A percentile compares a stretch with the other conserved stretches of the same genome.
Evolutionary conservation across 1,284 basidiomycete species (phyloP).

Genomic region (Agaricales sp.): DNA sequence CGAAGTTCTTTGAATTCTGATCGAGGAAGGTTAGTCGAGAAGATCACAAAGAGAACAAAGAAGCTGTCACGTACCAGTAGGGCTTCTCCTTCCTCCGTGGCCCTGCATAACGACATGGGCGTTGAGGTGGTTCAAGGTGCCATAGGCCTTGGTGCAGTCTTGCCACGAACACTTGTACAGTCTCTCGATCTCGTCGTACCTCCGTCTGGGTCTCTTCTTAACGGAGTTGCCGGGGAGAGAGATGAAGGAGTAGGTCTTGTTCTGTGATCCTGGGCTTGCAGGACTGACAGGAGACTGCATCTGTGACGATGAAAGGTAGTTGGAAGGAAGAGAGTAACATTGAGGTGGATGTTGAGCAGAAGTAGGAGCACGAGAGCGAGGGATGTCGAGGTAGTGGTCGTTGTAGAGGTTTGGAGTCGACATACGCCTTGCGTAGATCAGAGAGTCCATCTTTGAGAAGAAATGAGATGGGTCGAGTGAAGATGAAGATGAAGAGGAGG

Average conservation of each 20-base stretch:
- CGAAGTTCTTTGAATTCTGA: constrained; percentile 96
- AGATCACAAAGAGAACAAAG: constrained; percentile 7
- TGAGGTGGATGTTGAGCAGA: neutral
- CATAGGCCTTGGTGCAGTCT: constrained; percentile 79
- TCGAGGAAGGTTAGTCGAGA: constrained; percentile 8
- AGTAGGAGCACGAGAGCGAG: neutral
- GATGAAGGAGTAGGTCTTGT: constrained; percentile 75
- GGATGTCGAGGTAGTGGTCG: neutral
- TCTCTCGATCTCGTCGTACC: constrained; percentile 90
- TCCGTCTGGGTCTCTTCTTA: constrained; percentile 73
- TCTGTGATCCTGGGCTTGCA: constrained; percentile 24
- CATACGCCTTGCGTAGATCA: neutral
- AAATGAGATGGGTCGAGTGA: no score
- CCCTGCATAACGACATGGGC: constrained; percentile 92
- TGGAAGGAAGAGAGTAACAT: neutral
- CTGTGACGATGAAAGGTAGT: constrained; percentile 16
- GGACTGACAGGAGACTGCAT: constrained; percentile 15
- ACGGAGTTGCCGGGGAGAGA: constrained; percentile 68
- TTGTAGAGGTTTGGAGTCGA: neutral
- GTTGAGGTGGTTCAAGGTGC: constrained; percentile 86
- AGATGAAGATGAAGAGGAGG: no score
- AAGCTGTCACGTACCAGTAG: constrained; percentile 61
- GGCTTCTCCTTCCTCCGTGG: constrained; percentile 77
- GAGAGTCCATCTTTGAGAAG: no score
- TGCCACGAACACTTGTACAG: constrained; percentile 79